Evolutionary conservation across 352 stramenopile species (phyloP).

Genomic region (Pythium brassicae): DNA sequence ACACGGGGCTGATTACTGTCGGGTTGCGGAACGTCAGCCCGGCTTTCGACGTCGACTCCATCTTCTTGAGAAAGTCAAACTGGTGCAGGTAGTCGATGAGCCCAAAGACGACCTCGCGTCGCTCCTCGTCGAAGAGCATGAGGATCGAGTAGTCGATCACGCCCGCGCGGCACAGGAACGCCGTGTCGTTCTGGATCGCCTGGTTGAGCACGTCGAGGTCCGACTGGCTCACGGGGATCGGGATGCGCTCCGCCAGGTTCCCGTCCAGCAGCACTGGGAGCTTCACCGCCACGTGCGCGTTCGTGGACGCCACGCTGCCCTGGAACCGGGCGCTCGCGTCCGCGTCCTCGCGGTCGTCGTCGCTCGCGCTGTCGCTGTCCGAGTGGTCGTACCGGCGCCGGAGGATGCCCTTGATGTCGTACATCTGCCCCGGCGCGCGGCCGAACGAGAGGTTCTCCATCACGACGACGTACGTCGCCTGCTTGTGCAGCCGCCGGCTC

Average conservation of each 20-base stretch:
- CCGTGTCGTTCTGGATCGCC: slow-evolving; percentile 75
- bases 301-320: slow-evolving; percentile 28
- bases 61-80: slow-evolving; percentile 88
- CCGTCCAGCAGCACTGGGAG: slow-evolving; percentile 76
- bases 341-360: slow-evolving; percentile 24
- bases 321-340: slow-evolving; percentile 14
- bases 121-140: slow-evolving; percentile 79
- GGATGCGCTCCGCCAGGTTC: slow-evolving; percentile 76
- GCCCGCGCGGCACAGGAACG: slow-evolving; percentile 63
- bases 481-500: slow-evolving; percentile 52
- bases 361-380: slow-evolving; percentile 26
- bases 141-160: slow-evolving; percentile 88
- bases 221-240: slow-evolving; percentile 62
- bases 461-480: slow-evolving; percentile 79
- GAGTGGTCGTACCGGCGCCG: slow-evolving; percentile 61
- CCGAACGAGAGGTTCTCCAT: slow-evolving; percentile 87
- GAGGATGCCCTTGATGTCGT: slow-evolving; percentile 84
- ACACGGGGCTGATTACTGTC: slow-evolving; percentile 79
- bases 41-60: slow-evolving; percentile 86
- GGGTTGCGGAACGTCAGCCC: slow-evolving; percentile 79
- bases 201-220: slow-evolving; percentile 58
- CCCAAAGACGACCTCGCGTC: slow-evolving; percentile 64
- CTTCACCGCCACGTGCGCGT: slow-evolving; percentile 45
- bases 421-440: slow-evolving; percentile 74
- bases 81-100: slow-evolving; percentile 88